A percentile compares a stretch with the other conserved stretches of the same genome.
phyloP scores from a whole-genome alignment of 2,329 filamentous ascomycete species.

The Nigrospora sphaerica region DNA sequence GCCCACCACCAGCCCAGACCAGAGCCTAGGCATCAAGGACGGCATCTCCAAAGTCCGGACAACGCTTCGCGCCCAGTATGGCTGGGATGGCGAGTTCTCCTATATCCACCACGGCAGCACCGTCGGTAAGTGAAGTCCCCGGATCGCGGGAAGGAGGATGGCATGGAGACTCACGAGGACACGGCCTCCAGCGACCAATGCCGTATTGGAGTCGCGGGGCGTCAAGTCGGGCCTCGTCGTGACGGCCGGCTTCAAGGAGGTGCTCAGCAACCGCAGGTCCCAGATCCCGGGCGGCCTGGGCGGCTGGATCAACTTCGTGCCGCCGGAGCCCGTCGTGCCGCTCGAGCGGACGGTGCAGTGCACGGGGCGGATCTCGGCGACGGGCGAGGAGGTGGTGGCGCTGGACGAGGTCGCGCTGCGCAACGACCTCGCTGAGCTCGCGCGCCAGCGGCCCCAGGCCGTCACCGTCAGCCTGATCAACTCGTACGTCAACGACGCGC shows the following conservation, averaged over 20 bases:
- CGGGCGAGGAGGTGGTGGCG: constrained; percentile 29
- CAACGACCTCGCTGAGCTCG: constrained; percentile 26
- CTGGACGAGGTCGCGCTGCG: constrained; percentile 31
- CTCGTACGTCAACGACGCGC: constrained; percentile 33
- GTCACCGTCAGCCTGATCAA: constrained; percentile 39
- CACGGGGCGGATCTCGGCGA: constrained; percentile 33
- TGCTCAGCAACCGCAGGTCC: constrained; percentile 35
- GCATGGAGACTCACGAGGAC: neutral
- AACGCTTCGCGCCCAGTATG: constrained; percentile 26
- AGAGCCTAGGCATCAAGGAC: constrained; percentile 38
- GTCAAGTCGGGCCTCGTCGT: constrained; percentile 38
- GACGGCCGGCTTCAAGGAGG: constrained; percentile 40
- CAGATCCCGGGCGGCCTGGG: constrained; percentile 44
- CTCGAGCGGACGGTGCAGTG: constrained; percentile 39
- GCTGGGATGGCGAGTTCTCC: constrained; percentile 35
- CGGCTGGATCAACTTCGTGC: constrained; percentile 39
- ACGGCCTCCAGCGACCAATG: constrained; percentile 31
- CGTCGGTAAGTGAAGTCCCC: constrained; percentile 15
- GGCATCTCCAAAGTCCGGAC: constrained; percentile 33
- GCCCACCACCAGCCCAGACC: constrained; percentile 34
- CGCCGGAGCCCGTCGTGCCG: constrained; percentile 39
- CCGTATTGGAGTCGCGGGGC: constrained; percentile 41
- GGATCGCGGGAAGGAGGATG: neutral
- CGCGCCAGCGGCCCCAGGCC: constrained; percentile 32
- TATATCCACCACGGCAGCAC: constrained; percentile 44